Conservation (phyloP, 1,284 basidiomycete genomes). For the Pseudozyma pruni region DNA sequence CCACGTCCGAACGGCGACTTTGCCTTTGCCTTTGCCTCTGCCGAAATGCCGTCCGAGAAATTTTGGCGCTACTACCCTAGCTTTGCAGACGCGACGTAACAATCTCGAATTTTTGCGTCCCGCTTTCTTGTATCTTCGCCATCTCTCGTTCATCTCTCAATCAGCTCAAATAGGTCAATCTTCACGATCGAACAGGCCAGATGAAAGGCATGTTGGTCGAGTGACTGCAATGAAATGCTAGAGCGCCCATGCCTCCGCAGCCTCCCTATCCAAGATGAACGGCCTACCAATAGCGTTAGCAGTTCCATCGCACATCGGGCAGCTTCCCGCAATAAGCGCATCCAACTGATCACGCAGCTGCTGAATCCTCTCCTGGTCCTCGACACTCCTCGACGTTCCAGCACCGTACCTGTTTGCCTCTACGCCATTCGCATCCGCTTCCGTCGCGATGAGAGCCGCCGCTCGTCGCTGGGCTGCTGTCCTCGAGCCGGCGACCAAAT, state of each 20-base stretch:
- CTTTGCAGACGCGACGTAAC: background rate
- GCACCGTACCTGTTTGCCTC: constrained; percentile 4
- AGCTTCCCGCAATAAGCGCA: constrained; percentile 61
- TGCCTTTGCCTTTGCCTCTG: too few relatives aligned
- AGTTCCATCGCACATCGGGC: constrained; percentile 59
- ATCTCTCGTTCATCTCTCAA: too few relatives aligned
- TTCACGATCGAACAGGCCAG: background rate
- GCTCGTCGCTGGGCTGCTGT: constrained; percentile 36
- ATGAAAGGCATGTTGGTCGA: background rate
- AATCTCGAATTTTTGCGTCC: background rate
- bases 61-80: background rate
- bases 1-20: constrained; percentile 2
- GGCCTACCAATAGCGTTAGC: constrained; percentile 55
- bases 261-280: constrained; percentile 52
- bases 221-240: too few relatives aligned
- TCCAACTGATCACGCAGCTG: constrained; percentile 62
- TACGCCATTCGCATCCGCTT: constrained; percentile 3
- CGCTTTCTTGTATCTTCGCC: too few relatives aligned
- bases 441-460: constrained; percentile 13
- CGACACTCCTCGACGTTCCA: constrained; percentile 27
- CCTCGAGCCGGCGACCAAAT: constrained; percentile 45
- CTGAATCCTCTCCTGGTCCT: constrained; percentile 56
- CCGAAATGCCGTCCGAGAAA: constrained; percentile 8
- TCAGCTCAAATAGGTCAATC: background rate
- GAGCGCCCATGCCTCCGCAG: constrained; percentile 51